These are phyloP conservation scores for Lasiodiplodia sp. DNA, from an alignment of 2,329 filamentous ascomycete genomes.

Conservation along the genomic window DNA sequence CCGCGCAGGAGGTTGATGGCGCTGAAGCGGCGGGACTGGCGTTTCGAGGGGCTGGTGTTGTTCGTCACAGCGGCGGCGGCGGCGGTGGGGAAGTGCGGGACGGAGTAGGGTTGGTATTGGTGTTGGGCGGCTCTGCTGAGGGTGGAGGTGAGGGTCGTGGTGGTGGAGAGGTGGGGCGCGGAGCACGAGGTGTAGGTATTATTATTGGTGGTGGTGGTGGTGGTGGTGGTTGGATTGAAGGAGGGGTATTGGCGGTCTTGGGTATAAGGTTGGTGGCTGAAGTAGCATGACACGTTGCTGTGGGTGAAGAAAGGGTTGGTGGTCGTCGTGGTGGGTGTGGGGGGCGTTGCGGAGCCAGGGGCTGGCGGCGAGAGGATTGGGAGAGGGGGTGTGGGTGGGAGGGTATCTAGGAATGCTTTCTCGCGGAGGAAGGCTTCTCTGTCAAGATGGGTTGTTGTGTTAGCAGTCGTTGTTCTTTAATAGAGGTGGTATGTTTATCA, in stretches of 20 bases:
- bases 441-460: background rate
- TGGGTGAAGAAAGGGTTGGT: conserved; percentile 9
- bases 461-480: background rate
- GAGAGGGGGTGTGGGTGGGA: conserved; percentile 35
- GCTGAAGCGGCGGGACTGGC: conserved; percentile 16
- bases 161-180: conserved; percentile 28
- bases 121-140: conserved; percentile 8
- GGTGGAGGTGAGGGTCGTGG: conserved; percentile 6
- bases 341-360: background rate
- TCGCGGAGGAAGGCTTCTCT: conserved; percentile 40
- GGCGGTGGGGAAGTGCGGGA: background rate
- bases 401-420: conserved; percentile 41
- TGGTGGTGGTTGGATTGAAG: conserved; percentile 29
- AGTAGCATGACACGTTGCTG: background rate
- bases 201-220: background rate
- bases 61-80: background rate
- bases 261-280: conserved; percentile 32
- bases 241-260: conserved; percentile 33
- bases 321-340: background rate
- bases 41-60: background rate
- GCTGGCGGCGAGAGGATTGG: conserved; percentile 31
- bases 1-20: conserved; percentile 24
- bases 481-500: background rate
- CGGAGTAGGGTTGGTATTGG: conserved; percentile 27
- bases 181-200: conserved; percentile 32